These are phyloP conservation scores for Coemansia sp. DNA, from an alignment of 192 early-diverging fungal genomes.

Conservation along the genomic window DNA sequence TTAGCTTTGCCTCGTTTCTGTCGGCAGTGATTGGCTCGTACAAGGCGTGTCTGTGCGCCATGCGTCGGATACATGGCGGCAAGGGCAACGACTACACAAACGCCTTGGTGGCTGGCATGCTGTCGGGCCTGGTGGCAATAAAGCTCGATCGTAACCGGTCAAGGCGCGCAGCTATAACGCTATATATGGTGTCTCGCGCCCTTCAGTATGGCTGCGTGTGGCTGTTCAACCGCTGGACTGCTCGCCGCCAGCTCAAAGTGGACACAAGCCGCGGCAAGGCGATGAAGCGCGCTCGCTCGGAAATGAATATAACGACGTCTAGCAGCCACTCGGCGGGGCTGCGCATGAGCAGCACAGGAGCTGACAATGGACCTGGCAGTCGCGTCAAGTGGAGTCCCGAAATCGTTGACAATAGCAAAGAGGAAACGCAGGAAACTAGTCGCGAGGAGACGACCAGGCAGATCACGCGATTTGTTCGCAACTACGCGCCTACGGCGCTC, in stretches of 20 bases:
- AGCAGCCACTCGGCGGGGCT: background rate
- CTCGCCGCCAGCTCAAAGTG: constrained; percentile 19
- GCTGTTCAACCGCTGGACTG: constrained; percentile 64
- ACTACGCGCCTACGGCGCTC: constrained; percentile 34
- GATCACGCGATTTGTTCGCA: constrained; percentile 8
- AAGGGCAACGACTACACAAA: constrained; percentile 60
- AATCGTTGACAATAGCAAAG: constrained; percentile 12
- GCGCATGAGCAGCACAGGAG: constrained; percentile 7
- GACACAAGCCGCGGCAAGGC: constrained; percentile 25
- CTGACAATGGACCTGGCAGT: background rate
- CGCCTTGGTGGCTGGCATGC: constrained; percentile 65
- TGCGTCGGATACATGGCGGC: constrained; percentile 56
- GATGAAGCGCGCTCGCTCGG: constrained; percentile 43
- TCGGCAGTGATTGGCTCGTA: constrained; percentile 66
- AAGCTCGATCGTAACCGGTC: constrained; percentile 63
- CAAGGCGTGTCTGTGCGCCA: constrained; percentile 64
- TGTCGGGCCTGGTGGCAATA: constrained; percentile 63
- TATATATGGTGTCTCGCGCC: constrained; percentile 67
- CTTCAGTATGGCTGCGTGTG: constrained; percentile 66
- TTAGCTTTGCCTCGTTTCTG: constrained; percentile 69
- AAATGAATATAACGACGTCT: background rate
- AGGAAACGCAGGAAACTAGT: constrained; percentile 6
- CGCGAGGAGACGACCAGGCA: background rate
- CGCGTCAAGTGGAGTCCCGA: constrained; percentile 24
- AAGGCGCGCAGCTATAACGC: constrained; percentile 63